These are phyloP conservation scores for Closterium sp. DNA, from an alignment of 139 green algal species.

Conservation along the genomic window DNA sequence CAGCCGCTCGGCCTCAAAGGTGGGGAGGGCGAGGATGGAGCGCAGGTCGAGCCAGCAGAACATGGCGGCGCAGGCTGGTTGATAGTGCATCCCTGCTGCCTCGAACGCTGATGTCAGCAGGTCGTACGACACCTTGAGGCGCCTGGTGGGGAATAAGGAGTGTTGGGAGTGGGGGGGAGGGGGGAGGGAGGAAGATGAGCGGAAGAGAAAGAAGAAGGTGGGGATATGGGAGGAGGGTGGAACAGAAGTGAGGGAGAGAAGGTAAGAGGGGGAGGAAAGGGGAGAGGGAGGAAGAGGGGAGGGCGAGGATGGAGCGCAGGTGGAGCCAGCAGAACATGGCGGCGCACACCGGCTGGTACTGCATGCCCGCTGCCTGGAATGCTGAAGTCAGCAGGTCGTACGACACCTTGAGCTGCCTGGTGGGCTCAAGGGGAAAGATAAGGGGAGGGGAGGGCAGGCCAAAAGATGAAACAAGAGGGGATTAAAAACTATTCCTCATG, in stretches of 20 bases:
- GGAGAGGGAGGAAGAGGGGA: background rate
- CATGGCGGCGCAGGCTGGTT: constrained; percentile 36
- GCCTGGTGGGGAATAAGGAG: background rate
- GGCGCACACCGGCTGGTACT: constrained; percentile 32
- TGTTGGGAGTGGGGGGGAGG: too few species aligned
- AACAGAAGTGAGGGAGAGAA: too few species aligned
- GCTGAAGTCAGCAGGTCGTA: constrained; percentile 33
- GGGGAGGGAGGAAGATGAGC: too few species aligned
- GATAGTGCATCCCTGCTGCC: constrained; percentile 30
- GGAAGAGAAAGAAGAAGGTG: background rate
- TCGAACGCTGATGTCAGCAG: constrained; percentile 27
- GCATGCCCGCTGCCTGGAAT: constrained; percentile 24
- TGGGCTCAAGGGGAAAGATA: background rate
- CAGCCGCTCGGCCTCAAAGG: constrained; percentile 24
- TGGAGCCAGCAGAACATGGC: constrained; percentile 43
- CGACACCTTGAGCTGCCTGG: constrained; percentile 25
- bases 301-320: constrained; percentile 6
- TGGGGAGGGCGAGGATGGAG: background rate
- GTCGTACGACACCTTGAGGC: constrained; percentile 35
- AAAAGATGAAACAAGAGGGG: too few species aligned
- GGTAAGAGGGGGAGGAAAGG: background rate
- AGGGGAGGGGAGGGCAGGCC: too few species aligned
- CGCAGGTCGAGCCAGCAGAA: constrained; percentile 43
- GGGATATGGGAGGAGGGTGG: too few species aligned
- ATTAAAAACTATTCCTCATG: too few species aligned